Evolutionary conservation across 2,329 filamentous ascomycete genomes (phyloP), one percentile per base, ranked within the genome.

Genomic region (Zymoseptoria tritici): DNA sequence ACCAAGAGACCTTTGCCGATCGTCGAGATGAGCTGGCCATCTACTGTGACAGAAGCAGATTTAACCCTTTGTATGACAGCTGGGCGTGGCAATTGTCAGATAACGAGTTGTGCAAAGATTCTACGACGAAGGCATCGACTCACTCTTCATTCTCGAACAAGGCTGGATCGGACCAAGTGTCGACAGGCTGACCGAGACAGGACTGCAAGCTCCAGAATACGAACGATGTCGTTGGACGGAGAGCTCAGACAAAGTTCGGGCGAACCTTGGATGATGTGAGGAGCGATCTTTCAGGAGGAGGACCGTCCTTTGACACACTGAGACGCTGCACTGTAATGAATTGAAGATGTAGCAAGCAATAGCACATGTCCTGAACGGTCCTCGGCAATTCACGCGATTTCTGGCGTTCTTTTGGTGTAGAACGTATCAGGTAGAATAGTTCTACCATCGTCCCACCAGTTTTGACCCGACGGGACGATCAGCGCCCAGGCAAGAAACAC

Each of bases 31-130:
- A 96, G 78, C 72, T 96, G 83, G 71, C 90, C 88, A 72, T 99
- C 92, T 56, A 99, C 93, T 1, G 91, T 94, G 68, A 99, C 94
- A 7, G 93, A 97, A 62, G 93, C 93, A 51, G 92, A 97, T 62
- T 96, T 85, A 56, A 99, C 94, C 66, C 94, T 85, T 77, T 99
- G 94, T 57, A 97, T 79, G 61, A 99, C 90, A 57, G 91, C 94
- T 97, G 71, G 57, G 61, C 60, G 57, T 55, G 62, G 66, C 73
- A 7, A 46, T n/a, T n/a, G 61, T 64, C 63, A 68, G 62, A 60
- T 54, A 57, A 29, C 26, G 26, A 29, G 26, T 52, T 55, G 54
- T 19, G 46, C 9, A 31, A 46, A 56, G 26, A 26, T 46, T 49
- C 11, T 42, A 57, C 52, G 29, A 31, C 9, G 36, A 59, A 58